These are phyloP conservation scores for Bathelium albidoporum DNA, from an alignment of 495 filamentous ascomycete genomes.

Conservation along the genomic window DNA sequence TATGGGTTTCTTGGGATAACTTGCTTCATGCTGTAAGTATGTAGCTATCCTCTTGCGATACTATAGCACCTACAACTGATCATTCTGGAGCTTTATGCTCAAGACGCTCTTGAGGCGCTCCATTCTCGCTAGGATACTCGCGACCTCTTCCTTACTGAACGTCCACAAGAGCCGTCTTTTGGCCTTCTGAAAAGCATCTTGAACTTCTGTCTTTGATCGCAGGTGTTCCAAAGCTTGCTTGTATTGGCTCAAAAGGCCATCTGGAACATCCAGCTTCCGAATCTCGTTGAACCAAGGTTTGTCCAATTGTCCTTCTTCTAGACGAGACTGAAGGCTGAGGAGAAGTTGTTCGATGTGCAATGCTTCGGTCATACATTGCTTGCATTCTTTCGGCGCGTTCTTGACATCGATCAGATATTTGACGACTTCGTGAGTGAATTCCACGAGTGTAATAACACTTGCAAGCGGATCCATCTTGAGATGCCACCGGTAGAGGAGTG, in stretches of 20 bases:
- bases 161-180: conserved; percentile 23
- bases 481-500: background rate
- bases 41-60: background rate
- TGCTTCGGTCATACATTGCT: conserved; percentile 17
- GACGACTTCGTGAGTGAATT: conserved; percentile 20
- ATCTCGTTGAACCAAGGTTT: conserved; percentile 18
- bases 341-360: conserved; percentile 22
- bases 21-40: conserved; percentile 10
- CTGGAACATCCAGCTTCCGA: conserved; percentile 16
- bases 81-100: conserved; percentile 22
- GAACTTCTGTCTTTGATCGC: conserved; percentile 12
- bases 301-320: conserved; percentile 18
- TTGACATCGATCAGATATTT: conserved; percentile 26
- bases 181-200: conserved; percentile 13
- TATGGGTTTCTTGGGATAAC: conserved; percentile 18
- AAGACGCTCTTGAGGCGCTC: conserved; percentile 26
- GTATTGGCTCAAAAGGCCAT: conserved; percentile 24
- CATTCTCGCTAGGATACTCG: conserved; percentile 19
- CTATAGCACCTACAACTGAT: conserved; percentile 24
- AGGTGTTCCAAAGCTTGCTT: conserved; percentile 21
- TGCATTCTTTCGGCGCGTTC: conserved; percentile 25
- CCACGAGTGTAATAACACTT: conserved; percentile 25
- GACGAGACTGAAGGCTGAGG: conserved; percentile 15
- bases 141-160: conserved; percentile 23
- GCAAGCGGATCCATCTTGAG: conserved; percentile 23